Base-by-base conservation (phyloP, 495 filamentous ascomycete species). In the Penicillium steckii region DNA sequence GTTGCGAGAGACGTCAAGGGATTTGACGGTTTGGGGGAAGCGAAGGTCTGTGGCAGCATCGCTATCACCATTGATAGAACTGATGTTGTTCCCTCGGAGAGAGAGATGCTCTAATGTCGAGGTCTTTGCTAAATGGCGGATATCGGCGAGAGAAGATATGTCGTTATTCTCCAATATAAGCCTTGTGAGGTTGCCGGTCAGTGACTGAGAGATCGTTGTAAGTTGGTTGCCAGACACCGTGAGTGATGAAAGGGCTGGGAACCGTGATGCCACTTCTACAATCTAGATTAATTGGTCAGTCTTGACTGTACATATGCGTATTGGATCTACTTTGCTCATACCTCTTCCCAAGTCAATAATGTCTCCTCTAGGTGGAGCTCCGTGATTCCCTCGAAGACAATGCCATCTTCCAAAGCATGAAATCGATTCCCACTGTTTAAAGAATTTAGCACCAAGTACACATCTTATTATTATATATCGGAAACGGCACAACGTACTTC, bases 1-100 rank as follows among this genome's bases (percentile, higher is more conserved):
- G 70, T 96, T 96, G 70, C 87, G 86, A 15, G 90, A 91, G 4
- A 96, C 53, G 65, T 97, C 90, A 27, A 97, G 66, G 48, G 88
- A 88, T 29, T 71, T 59, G 21, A 84, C 60, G 2, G 66, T 67
- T 18, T 18, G 19, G 44, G 72, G 50, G 49, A 76, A 80, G 33
- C 84, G 64, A 60, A 76, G 59, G 41, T 55, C 18, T 5, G 32
- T 44, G 24, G 32, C 50, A 23, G 65, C 56, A 3, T 60, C 38
- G 32, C 64, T 64, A 30, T 46, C 18, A 15, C 47, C 45, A 29
- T 47, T 55, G 23, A 71, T 62, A 2, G 60, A 50, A 29, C 57
- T 60, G 43, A 83, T 74, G 35, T 57, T 59, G 53, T 80, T 83
- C 9, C 71, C 66, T 44, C 66, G 70, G 61, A 72, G 53, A 13